Conservation (phyloP, 2,329 filamentous ascomycete genomes). For the Neospermospora avenae region DNA sequence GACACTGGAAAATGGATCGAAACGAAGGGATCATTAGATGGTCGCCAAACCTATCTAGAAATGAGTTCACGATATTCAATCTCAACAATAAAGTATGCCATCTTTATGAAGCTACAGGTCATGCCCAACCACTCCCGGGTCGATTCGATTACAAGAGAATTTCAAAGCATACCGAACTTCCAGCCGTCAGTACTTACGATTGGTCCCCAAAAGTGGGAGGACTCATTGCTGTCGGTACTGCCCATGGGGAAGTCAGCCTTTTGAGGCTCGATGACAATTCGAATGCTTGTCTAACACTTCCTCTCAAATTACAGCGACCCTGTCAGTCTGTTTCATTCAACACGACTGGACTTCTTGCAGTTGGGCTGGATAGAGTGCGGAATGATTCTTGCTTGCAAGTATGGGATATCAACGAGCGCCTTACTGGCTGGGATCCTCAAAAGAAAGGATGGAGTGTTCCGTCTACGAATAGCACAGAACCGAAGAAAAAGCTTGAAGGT, state of each 20-base stretch:
- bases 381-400: constrained; percentile 81
- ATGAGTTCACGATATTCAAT: constrained; percentile 64
- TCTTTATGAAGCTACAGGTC: constrained; percentile 59
- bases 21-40: constrained; percentile 58
- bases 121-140: constrained; percentile 47
- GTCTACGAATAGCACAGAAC: constrained; percentile 37
- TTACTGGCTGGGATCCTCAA: constrained; percentile 47
- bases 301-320: constrained; percentile 70
- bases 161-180: constrained; percentile 60
- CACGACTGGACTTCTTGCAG: constrained; percentile 66
- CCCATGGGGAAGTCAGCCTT: constrained; percentile 71
- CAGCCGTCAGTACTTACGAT: constrained; percentile 62
- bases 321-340: constrained; percentile 83
- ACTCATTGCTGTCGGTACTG: constrained; percentile 71
- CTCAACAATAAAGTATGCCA: constrained; percentile 61
- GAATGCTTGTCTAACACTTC: constrained; percentile 62
- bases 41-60: constrained; percentile 56
- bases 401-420: constrained; percentile 67
- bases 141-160: constrained; percentile 56
- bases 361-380: constrained; percentile 75
- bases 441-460: constrained; percentile 43
- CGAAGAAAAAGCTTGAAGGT: constrained; percentile 57
- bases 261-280: constrained; percentile 69
- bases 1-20: constrained; percentile 30
- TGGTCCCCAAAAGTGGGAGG: constrained; percentile 62